These are phyloP conservation scores for Carex cristatella DNA, from an alignment of 176 grass and related monocot species.

Conservation along the genomic window DNA sequence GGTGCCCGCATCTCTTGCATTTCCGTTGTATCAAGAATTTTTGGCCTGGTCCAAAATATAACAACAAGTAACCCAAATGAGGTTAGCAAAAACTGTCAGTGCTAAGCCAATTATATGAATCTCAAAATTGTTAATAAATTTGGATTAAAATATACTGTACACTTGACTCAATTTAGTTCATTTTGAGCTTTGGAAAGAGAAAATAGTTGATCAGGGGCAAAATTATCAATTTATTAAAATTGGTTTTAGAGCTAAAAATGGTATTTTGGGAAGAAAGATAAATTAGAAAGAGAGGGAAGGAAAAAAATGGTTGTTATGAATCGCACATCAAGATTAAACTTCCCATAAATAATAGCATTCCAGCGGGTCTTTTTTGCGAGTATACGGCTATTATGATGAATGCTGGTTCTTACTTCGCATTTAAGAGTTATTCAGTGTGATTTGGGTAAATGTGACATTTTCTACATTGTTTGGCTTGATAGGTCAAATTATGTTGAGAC, in stretches of 20 bases:
- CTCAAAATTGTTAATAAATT: neutral
- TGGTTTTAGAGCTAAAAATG: neutral
- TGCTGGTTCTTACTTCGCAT: no score
- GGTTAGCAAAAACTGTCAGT: neutral
- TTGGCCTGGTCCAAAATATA: neutral
- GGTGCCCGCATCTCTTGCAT: neutral
- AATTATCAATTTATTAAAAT: neutral
- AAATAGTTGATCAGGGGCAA: neutral
- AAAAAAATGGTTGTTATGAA: no score
- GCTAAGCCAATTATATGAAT: neutral
- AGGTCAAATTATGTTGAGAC: conserved; percentile 94
- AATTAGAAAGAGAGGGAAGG: neutral
- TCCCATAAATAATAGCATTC: no score
- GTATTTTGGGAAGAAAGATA: neutral
- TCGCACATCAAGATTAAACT: no score
- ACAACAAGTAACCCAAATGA: neutral
- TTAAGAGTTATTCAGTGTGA: no score
- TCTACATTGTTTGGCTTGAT: conserved; percentile 4
- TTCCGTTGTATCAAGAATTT: neutral
- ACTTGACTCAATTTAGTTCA: neutral
- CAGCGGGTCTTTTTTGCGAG: no score
- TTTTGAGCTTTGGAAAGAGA: neutral
- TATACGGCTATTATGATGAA: no score
- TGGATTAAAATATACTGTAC: neutral
- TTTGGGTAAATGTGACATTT: neutral